These are phyloP conservation scores for Puccinia horiana DNA, from an alignment of 1,284 basidiomycete genomes.

Conservation along the genomic window DNA sequence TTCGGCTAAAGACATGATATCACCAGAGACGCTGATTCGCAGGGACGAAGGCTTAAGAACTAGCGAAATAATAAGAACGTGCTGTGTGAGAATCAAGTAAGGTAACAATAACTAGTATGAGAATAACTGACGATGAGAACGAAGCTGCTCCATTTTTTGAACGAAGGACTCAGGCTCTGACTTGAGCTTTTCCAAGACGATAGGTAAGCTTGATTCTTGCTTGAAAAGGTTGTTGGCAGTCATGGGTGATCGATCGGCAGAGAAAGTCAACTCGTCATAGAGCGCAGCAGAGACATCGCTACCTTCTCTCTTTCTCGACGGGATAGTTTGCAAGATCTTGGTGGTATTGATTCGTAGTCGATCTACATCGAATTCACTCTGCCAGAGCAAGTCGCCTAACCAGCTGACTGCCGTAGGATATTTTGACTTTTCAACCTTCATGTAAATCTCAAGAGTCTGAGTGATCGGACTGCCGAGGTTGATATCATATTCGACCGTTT, in stretches of 20 bases:
- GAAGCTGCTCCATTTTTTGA: slow-evolving; percentile 72
- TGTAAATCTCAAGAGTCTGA: slow-evolving; percentile 73
- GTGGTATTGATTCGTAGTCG: slow-evolving; percentile 83
- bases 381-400: slow-evolving; percentile 85
- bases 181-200: slow-evolving; percentile 72
- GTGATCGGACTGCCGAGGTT: slow-evolving; percentile 73
- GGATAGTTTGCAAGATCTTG: slow-evolving; percentile 88
- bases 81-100: not conserved
- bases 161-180: slow-evolving; percentile 73
- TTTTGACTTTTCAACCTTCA: slow-evolving; percentile 78
- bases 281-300: slow-evolving; percentile 75
- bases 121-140: slow-evolving; percentile 67
- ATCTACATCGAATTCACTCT: slow-evolving; percentile 77
- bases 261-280: slow-evolving; percentile 69
- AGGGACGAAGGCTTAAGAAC: slow-evolving; percentile 78
- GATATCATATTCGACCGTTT: slow-evolving; percentile 84
- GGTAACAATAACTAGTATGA: not conserved
- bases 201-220: slow-evolving; percentile 77
- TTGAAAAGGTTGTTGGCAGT: slow-evolving; percentile 72
- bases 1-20: slow-evolving; percentile 71
- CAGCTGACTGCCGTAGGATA: slow-evolving; percentile 83
- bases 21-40: slow-evolving; percentile 83
- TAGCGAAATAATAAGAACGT: slow-evolving; percentile 57
- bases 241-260: slow-evolving; percentile 69
- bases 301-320: slow-evolving; percentile 88